phyloP scores from a whole-genome alignment of 768 basidiomycete genomes.

The Royoungia palumana region DNA sequence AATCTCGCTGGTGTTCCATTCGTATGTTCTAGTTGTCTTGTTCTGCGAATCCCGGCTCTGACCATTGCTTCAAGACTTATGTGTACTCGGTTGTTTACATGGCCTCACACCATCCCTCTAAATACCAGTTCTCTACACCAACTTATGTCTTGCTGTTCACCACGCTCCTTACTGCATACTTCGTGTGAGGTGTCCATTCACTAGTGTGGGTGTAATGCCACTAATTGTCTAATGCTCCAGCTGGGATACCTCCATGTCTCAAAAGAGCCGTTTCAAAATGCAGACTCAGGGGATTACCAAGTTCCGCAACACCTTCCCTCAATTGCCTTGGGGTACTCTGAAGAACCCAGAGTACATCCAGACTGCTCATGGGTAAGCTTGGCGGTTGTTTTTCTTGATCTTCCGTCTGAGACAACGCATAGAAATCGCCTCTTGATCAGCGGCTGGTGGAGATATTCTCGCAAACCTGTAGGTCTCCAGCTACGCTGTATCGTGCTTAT shows the following conservation, averaged over 20 bases:
- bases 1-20: slow-evolving; percentile 92
- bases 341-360: slow-evolving; percentile 89
- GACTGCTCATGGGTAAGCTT: slow-evolving; percentile 81
- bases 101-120: slow-evolving; percentile 87
- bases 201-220: neutral
- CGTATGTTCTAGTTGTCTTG: slow-evolving; percentile 44
- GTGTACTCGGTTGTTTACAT: slow-evolving; percentile 98
- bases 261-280: slow-evolving; percentile 98
- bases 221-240: slow-evolving; percentile 36
- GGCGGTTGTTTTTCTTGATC: neutral
- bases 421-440: slow-evolving; percentile 88
- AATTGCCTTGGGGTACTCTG: slow-evolving; percentile 77
- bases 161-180: slow-evolving; percentile 81
- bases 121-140: slow-evolving; percentile 80
- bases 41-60: neutral
- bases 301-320: slow-evolving; percentile 91
- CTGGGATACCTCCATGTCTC: slow-evolving; percentile 93
- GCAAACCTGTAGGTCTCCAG: slow-evolving; percentile 74
- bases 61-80: slow-evolving; percentile 61
- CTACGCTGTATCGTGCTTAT: neutral
- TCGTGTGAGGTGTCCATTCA: slow-evolving; percentile 51
- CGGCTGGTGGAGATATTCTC: slow-evolving; percentile 92
- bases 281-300: slow-evolving; percentile 84
- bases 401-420: slow-evolving; percentile 8
- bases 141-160: slow-evolving; percentile 70